Evolutionary conservation across 805 yeast species (phyloP).

Genomic region (Blastobotrys terrestris): DNA sequence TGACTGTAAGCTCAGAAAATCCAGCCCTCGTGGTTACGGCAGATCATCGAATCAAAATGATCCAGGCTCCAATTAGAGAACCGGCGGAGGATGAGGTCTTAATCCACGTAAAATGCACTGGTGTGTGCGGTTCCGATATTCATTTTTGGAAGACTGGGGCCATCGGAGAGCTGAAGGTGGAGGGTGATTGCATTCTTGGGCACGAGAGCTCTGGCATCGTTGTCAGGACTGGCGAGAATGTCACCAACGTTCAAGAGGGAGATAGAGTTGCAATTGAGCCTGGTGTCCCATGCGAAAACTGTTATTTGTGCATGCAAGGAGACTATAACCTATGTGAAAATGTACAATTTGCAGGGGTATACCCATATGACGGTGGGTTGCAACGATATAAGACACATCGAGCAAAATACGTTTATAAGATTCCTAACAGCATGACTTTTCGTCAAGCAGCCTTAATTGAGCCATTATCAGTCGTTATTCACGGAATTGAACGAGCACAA

Average conservation of each 20-base stretch:
- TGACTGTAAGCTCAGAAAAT: background rate
- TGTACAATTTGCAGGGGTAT: conserved; percentile 56
- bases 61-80: background rate
- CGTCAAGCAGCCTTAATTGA: conserved; percentile 84
- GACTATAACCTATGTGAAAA: conserved; percentile 80
- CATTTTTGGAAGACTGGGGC: conserved; percentile 72
- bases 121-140: conserved; percentile 82
- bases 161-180: conserved; percentile 70
- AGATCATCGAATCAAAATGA: background rate
- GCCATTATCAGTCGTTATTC: conserved; percentile 80
- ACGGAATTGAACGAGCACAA: conserved; percentile 55
- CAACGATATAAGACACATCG: conserved; percentile 64
- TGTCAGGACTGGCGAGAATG: conserved; percentile 60
- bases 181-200: conserved; percentile 77
- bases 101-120: conserved; percentile 59
- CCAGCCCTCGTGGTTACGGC: background rate
- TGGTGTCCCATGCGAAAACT: conserved; percentile 57
- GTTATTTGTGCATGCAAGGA: conserved; percentile 75
- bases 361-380: conserved; percentile 75
- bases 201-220: conserved; percentile 82
- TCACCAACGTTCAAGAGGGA: conserved; percentile 62
- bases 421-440: conserved; percentile 66
- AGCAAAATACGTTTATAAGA: conserved; percentile 70
- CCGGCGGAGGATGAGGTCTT: conserved; percentile 8
- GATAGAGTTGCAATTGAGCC: conserved; percentile 89